phyloP scores from a whole-genome alignment of 371 early-diverging fungal species.

The Mucor lusitanicus region DNA sequence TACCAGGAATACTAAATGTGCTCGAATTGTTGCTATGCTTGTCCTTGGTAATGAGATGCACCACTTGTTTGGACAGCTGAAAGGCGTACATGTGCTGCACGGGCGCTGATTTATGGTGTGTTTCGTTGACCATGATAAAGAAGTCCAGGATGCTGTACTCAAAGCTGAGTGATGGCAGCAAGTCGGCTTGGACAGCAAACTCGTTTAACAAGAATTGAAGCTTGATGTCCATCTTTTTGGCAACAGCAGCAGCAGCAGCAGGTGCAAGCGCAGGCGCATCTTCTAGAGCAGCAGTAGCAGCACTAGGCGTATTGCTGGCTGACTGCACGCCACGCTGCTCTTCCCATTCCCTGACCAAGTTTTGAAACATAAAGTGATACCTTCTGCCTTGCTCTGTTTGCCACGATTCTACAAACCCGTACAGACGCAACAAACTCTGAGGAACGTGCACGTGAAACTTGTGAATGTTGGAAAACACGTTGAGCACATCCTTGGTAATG shows the following conservation, averaged over 20 bases:
- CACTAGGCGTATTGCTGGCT: neutral
- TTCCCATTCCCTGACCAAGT: conserved; percentile 72
- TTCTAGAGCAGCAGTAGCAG: neutral
- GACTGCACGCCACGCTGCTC: conserved; percentile 43
- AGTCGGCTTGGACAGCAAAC: conserved; percentile 61
- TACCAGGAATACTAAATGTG: conserved; percentile 61
- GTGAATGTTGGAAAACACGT: conserved; percentile 60
- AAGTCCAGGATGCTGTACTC: conserved; percentile 63
- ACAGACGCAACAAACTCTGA: conserved; percentile 74
- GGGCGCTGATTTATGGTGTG: conserved; percentile 28
- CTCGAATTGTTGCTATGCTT: conserved; percentile 32
- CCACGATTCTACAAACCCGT: conserved; percentile 82
- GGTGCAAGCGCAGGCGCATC: neutral
- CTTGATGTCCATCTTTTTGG: conserved; percentile 55
- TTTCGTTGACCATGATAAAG: conserved; percentile 57
- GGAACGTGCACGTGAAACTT: conserved; percentile 65
- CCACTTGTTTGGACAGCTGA: conserved; percentile 58
- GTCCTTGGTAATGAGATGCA: conserved; percentile 54
- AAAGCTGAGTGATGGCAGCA: conserved; percentile 67
- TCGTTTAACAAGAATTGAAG: conserved; percentile 66
- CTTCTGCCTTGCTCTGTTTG: conserved; percentile 73
- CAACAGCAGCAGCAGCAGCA: neutral
- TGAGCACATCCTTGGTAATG: conserved; percentile 44
- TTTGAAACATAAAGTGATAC: conserved; percentile 76
- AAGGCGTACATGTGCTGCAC: conserved; percentile 50